These are phyloP conservation scores for Gossypium laxum DNA, from an alignment of 441 rosid species.

Conservation along the genomic window DNA sequence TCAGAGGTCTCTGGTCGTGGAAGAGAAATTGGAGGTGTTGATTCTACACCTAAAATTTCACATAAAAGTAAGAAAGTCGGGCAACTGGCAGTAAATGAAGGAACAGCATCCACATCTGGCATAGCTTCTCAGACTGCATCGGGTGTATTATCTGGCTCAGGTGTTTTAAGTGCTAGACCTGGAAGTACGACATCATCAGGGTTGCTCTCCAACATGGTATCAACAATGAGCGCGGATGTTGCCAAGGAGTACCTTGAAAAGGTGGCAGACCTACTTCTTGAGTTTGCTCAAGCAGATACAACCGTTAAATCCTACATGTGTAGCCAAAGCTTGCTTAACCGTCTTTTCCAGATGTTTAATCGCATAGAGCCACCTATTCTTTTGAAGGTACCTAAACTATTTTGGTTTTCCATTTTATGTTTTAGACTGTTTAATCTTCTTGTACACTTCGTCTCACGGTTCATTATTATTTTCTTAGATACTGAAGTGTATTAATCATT, in stretches of 20 bases:
- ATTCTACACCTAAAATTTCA: conserved; percentile 48
- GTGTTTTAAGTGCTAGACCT: conserved; percentile 80
- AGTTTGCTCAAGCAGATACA: conserved; percentile 93
- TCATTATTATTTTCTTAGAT: conserved; percentile 35
- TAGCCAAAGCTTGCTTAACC: conserved; percentile 83
- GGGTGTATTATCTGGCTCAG: conserved; percentile 88
- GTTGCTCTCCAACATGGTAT: conserved; percentile 70
- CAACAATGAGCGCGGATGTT: conserved; percentile 69
- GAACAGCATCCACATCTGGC: conserved; percentile 62
- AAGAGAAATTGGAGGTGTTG: conserved; percentile 61
- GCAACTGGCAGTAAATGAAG: conserved; percentile 39
- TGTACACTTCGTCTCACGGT: conserved; percentile 9
- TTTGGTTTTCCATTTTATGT: conserved; percentile 3
- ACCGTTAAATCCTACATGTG: conserved; percentile 84
- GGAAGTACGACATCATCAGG: conserved; percentile 93
- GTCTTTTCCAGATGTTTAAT: conserved; percentile 92
- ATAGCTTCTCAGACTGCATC: conserved; percentile 85
- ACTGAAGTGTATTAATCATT: conserved; percentile 69
- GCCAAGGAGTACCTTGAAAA: conserved; percentile 85
- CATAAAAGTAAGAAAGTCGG: conserved; percentile 57
- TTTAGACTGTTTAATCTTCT: background rate
- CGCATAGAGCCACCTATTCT: conserved; percentile 81
- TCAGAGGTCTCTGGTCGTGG: conserved; percentile 79
- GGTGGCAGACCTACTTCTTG: conserved; percentile 87
- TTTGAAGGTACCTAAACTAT: conserved; percentile 48